A percentile compares a stretch with the other conserved stretches of the same genome.
Evolutionary conservation across 2,329 filamentous ascomycete species (phyloP).

Genomic region (Talaromyces sp.): DNA sequence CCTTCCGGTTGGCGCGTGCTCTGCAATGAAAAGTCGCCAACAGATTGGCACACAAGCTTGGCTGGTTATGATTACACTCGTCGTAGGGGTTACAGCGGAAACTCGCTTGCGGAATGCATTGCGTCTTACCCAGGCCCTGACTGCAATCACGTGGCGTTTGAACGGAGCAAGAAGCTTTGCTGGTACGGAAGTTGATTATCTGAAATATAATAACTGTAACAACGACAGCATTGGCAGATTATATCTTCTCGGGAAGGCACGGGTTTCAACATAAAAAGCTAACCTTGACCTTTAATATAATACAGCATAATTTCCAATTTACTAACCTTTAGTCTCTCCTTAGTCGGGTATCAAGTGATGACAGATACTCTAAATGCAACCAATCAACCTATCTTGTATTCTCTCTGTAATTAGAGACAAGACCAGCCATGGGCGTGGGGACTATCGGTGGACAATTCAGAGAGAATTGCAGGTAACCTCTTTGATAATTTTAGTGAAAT

Average conservation of each 20-base stretch:
- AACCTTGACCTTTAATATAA: background rate
- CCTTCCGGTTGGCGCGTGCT: too few relatives aligned
- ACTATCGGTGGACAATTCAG: constrained; percentile 30
- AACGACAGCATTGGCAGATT: background rate
- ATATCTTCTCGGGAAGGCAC: background rate
- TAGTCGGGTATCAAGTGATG: constrained; percentile 43
- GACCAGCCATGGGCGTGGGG: constrained; percentile 27
- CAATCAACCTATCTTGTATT: constrained; percentile 42
- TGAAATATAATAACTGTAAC: constrained; percentile 47
- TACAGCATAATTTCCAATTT: background rate
- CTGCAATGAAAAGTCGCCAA: too few relatives aligned
- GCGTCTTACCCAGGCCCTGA: too few relatives aligned
- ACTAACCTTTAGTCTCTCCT: constrained; percentile 16
- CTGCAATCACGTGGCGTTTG: too few relatives aligned
- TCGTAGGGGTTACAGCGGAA: too few relatives aligned
- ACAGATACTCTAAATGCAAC: constrained; percentile 40
- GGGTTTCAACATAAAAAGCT: too few relatives aligned
- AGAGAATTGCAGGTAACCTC: constrained; percentile 36
- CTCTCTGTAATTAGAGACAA: constrained; percentile 47
- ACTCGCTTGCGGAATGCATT: too few relatives aligned
- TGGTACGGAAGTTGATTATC: constrained; percentile 37
- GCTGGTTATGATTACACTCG: too few relatives aligned
- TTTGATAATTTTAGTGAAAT: constrained; percentile 12
- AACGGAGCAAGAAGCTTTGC: too few relatives aligned
- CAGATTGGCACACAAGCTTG: too few relatives aligned